Conservation (phyloP, 2,329 filamentous ascomycete genomes). For the Ophiosphaerella herpotricha region DNA sequence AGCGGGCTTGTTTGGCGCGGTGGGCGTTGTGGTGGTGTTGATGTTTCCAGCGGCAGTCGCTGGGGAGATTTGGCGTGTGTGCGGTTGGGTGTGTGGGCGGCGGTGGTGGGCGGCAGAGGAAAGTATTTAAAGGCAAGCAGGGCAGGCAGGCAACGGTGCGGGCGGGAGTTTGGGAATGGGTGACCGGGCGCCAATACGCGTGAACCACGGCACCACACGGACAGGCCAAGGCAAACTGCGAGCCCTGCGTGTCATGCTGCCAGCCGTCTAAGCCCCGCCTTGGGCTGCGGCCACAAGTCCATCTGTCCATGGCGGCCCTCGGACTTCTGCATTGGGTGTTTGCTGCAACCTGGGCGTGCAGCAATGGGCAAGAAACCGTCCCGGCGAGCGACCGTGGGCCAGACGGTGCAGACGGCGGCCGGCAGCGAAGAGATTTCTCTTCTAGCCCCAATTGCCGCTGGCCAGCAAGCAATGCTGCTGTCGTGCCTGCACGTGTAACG, state of each 20-base stretch:
- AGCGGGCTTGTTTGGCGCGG: constrained; percentile 15
- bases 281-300: not conserved
- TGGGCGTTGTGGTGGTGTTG: constrained; percentile 8
- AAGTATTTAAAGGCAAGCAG: constrained; percentile 16
- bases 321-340: too few species aligned
- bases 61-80: constrained; percentile 25
- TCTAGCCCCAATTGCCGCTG: too few species aligned
- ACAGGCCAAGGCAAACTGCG: not conserved
- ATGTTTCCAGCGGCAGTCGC: constrained; percentile 26
- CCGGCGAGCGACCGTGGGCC: too few species aligned
- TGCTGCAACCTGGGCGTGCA: too few species aligned
- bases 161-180: constrained; percentile 6
- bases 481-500: too few species aligned
- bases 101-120: constrained; percentile 13
- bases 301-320: not conserved
- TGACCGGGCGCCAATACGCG: constrained; percentile 18
- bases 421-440: too few species aligned
- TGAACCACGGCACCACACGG: constrained; percentile 8
- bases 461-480: too few species aligned
- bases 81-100: constrained; percentile 24
- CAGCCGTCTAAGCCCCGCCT: constrained; percentile 2
- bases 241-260: constrained; percentile 8
- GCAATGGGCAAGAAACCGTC: too few species aligned
- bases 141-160: too few species aligned
- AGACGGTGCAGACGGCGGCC: too few species aligned